phyloP scores from a whole-genome alignment of 257 asterid genomes.

The Craterostigma plantagineum region DNA sequence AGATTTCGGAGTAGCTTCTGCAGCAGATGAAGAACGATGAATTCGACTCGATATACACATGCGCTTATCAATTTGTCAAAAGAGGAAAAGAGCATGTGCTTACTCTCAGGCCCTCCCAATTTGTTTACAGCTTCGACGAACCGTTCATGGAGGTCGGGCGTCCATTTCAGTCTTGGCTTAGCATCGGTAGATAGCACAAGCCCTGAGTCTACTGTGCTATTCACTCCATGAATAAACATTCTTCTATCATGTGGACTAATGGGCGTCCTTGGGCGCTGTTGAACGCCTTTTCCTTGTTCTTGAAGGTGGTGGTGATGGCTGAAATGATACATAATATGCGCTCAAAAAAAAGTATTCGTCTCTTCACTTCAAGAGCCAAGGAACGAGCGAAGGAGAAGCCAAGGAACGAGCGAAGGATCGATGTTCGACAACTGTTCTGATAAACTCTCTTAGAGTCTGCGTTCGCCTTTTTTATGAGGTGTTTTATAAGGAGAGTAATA shows the following conservation, averaged over 20 bases:
- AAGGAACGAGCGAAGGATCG: neutral
- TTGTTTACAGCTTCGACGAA: conserved; percentile 91
- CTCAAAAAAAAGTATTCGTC: neutral
- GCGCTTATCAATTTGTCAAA: neutral
- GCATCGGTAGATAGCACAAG: conserved; percentile 95
- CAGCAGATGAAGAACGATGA: conserved; percentile 2
- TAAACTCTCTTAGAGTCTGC: too few species aligned
- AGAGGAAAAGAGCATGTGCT: conserved; percentile 8
- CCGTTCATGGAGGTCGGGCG: conserved; percentile 74
- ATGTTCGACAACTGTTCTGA: conserved; percentile 14
- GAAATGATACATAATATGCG: conserved; percentile 5
- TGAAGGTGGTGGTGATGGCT: conserved; percentile 53
- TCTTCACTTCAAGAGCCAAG: neutral
- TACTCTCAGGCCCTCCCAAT: conserved; percentile 98
- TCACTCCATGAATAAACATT: conserved; percentile 55
- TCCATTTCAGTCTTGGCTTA: conserved; percentile 95
- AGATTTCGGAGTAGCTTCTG: conserved; percentile 98
- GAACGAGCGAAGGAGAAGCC: neutral
- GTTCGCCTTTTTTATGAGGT: too few species aligned
- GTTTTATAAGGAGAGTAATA: too few species aligned
- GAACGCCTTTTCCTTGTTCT: conserved; percentile 14
- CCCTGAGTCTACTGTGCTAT: conserved; percentile 54
- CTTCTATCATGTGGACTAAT: conserved; percentile 48
- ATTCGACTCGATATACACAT: neutral
- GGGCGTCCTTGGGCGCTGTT: conserved; percentile 17